Conservation (phyloP, 2,329 filamentous ascomycete species). For the Gremmenia infestans region DNA sequence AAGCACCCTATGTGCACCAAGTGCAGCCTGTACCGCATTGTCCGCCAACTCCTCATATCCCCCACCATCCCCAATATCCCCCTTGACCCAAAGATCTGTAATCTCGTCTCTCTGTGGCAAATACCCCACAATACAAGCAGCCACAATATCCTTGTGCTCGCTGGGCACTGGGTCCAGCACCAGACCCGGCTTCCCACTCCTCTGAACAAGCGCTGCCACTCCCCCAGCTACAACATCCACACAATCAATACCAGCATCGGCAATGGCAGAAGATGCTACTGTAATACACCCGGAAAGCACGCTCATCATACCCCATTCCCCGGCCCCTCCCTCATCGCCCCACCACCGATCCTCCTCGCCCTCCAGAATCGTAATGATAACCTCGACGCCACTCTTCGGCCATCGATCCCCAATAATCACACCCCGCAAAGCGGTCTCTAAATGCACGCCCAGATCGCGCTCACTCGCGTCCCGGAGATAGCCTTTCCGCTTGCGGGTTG, state of each 20-base stretch:
- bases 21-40: conserved; percentile 57
- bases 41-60: conserved; percentile 53
- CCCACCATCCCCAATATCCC: conserved; percentile 44
- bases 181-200: conserved; percentile 37
- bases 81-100: conserved; percentile 92
- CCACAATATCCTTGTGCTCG: conserved; percentile 71
- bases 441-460: conserved; percentile 81
- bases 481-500: conserved; percentile 73
- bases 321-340: conserved; percentile 54
- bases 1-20: conserved; percentile 53
- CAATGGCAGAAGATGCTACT: conserved; percentile 85
- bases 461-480: conserved; percentile 84
- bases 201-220: conserved; percentile 72
- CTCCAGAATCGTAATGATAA: conserved; percentile 88
- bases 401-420: conserved; percentile 90
- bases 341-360: conserved; percentile 78
- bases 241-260: conserved; percentile 93
- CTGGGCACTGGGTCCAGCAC: conserved; percentile 79
- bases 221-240: conserved; percentile 87
- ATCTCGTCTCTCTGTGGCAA: conserved; percentile 83
- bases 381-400: conserved; percentile 98
- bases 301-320: conserved; percentile 85
- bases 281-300: conserved; percentile 89
- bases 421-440: conserved; percentile 85
- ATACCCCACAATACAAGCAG: conserved; percentile 87